phyloP scores from a whole-genome alignment of 331 rosid species.

The Spiraea crenata region DNA sequence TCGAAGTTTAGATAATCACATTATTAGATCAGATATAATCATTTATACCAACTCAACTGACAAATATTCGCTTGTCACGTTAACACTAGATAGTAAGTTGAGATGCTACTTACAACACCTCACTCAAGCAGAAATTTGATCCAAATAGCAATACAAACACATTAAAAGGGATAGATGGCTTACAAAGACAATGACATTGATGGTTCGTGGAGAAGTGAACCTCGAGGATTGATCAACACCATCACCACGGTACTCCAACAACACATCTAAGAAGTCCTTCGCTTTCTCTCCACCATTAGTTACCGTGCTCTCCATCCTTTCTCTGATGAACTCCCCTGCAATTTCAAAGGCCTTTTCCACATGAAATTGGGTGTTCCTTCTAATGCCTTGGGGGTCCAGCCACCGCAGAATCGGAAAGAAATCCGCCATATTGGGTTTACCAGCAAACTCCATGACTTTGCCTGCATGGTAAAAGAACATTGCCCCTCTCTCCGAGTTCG shows the following conservation, averaged over 20 bases:
- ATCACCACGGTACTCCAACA: slow-evolving; percentile 63
- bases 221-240: slow-evolving; percentile 30
- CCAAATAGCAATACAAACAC: too few species aligned
- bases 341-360: slow-evolving; percentile 71
- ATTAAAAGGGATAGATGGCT: slow-evolving; percentile 15
- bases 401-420: slow-evolving; percentile 54
- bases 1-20: too few species aligned
- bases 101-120: too few species aligned
- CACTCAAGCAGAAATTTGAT: too few species aligned
- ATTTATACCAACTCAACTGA: too few species aligned
- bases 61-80: too few species aligned
- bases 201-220: slow-evolving; percentile 45
- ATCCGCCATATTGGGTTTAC: slow-evolving; percentile 83
- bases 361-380: slow-evolving; percentile 67
- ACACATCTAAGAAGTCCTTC: slow-evolving; percentile 71
- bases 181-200: slow-evolving; percentile 58
- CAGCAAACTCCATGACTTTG: slow-evolving; percentile 81
- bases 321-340: slow-evolving; percentile 60
- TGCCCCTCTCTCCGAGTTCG: slow-evolving; percentile 59
- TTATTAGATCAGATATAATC: too few species aligned
- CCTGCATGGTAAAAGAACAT: slow-evolving; percentile 57
- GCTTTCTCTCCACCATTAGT: slow-evolving; percentile 13
- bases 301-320: slow-evolving; percentile 46
- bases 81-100: too few species aligned
- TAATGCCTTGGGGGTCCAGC: slow-evolving; percentile 74